Conservation (phyloP, 163 green algal genomes). For the Dunaliella salina region DNA sequence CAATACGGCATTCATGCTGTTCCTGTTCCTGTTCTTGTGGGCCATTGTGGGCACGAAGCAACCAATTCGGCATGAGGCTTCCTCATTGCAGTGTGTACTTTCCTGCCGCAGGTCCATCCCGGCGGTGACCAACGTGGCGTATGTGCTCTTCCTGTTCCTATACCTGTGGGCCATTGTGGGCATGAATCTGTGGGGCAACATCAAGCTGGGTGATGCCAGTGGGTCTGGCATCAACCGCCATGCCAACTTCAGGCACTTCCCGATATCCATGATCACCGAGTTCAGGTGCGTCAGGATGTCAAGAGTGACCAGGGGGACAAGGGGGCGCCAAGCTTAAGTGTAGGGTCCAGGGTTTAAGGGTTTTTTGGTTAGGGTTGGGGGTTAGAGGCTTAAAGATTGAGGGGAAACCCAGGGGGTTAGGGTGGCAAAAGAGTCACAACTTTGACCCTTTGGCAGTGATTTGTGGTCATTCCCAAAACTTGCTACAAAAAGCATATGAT, state of each 20-base stretch:
- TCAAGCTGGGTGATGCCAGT: slow-evolving; percentile 35
- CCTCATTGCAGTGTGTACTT: slow-evolving; percentile 18
- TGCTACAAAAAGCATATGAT: too few relatives aligned
- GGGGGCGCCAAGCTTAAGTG: too few relatives aligned
- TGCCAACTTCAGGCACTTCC: slow-evolving; percentile 61
- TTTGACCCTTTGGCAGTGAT: too few relatives aligned
- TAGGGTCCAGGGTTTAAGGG: too few relatives aligned
- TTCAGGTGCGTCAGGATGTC: slow-evolving; percentile 29
- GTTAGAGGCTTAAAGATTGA: too few relatives aligned
- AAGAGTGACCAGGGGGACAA: too few relatives aligned
- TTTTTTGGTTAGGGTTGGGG: too few relatives aligned
- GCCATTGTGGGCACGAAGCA: slow-evolving; percentile 56
- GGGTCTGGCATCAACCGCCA: slow-evolving; percentile 29
- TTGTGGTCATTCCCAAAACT: too few relatives aligned
- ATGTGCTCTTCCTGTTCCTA: slow-evolving; percentile 59
- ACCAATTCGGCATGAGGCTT: slow-evolving; percentile 15
- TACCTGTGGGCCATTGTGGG: slow-evolving; percentile 59
- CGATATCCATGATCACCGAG: slow-evolving; percentile 38
- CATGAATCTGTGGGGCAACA: slow-evolving; percentile 58
- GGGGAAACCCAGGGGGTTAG: too few relatives aligned
- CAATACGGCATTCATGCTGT: slow-evolving; percentile 53
- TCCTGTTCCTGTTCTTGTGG: slow-evolving; percentile 63
- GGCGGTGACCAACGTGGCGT: slow-evolving; percentile 51
- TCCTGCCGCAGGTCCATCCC: slow-evolving; percentile 24
- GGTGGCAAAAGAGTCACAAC: too few relatives aligned